Evolutionary conservation across 768 basidiomycete genomes (phyloP).

Genomic region (Exidia glandulosa): DNA sequence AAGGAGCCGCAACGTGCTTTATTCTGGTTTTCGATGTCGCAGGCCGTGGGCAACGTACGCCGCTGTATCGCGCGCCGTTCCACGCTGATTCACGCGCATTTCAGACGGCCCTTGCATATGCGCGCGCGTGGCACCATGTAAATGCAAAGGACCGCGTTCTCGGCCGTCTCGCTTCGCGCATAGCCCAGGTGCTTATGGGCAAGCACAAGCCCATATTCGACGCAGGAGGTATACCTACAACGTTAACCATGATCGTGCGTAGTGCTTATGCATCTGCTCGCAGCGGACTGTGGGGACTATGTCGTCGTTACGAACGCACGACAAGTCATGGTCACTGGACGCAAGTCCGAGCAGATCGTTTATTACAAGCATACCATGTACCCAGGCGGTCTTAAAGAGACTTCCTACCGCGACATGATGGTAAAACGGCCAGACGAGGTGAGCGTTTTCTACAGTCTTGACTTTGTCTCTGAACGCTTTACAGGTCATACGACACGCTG

Average conservation of each 20-base stretch:
- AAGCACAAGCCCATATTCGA: slow-evolving; percentile 98
- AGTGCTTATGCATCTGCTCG: neutral
- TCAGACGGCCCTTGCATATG: slow-evolving; percentile 93
- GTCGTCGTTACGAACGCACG: slow-evolving; percentile 88
- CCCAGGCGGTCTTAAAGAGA: slow-evolving; percentile 89
- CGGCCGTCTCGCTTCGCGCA: slow-evolving; percentile 88
- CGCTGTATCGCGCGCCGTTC: neutral
- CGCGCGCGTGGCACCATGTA: slow-evolving; percentile 94
- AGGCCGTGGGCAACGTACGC: slow-evolving; percentile 69
- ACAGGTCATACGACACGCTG: slow-evolving; percentile 91
- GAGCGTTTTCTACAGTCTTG: slow-evolving; percentile 16
- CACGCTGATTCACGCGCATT: slow-evolving; percentile 1
- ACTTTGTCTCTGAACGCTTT: neutral
- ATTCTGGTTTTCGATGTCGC: slow-evolving; percentile 44
- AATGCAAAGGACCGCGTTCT: slow-evolving; percentile 85
- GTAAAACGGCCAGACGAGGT: slow-evolving; percentile 82
- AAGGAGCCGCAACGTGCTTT: no score
- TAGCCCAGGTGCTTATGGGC: slow-evolving; percentile 94
- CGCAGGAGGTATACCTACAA: slow-evolving; percentile 54
- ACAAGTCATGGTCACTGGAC: slow-evolving; percentile 76
- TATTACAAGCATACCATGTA: slow-evolving; percentile 89
- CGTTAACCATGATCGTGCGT: neutral
- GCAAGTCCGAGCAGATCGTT: slow-evolving; percentile 76
- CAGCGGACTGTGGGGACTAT: slow-evolving; percentile 97
- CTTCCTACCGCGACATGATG: slow-evolving; percentile 77